Base-by-base conservation (phyloP, 108 stramenopile genomes). In the Cyclostephanos invisitatus region DNA sequence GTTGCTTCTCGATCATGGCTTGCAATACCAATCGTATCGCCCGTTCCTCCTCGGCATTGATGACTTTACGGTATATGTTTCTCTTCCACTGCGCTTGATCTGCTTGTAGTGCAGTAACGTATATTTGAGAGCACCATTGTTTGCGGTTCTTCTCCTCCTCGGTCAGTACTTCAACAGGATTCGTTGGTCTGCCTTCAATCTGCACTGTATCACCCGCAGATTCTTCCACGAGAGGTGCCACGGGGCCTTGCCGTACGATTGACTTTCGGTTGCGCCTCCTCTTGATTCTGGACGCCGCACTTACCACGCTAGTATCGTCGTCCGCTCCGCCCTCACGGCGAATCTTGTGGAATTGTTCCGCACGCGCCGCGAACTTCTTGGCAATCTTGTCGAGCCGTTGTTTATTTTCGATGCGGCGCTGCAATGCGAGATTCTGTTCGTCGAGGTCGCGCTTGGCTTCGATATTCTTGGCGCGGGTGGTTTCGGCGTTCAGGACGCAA, bases 361-460 rank as follows among this genome's bases (percentile, higher is more conserved):
- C 73, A 55, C 74, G 70, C 0, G 80, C 80, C 29, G 80, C 80
- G 42, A 81, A 75, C 49, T 81, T 81, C 29, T 71, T 70, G 10
- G 80, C 73, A 42, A 64, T 74, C 25, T 35, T 44, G 17, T 75
- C 80, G 12, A 75, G 32, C 54, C 63, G 74, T 40, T 71, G 60
- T 22, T 74, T 73, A 53, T 81, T 81, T 36, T 74, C 73, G 0
- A 24, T 28, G 12, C 65, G 64, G 36, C 70, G 64, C 32, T 67
- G 64, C 7, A 60, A 73, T 25, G 73, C 68, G 38, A 68, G 64
- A 42, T 75, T 70, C 65, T 55, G 48, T 47, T 81, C 65, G 6
- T 81, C 74, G 14, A 81, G 58, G 0, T 68, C 54, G 24, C 49
- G 38, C 35, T 71, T 64, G 47, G 63, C 62, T 48, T 57, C 69